Percentiles rank a stretch among this genome's conserved stretches.
Evolutionary conservation across 169 alveolate genomes (phyloP).

Genomic region (Cryptosporidium meleagridis): DNA sequence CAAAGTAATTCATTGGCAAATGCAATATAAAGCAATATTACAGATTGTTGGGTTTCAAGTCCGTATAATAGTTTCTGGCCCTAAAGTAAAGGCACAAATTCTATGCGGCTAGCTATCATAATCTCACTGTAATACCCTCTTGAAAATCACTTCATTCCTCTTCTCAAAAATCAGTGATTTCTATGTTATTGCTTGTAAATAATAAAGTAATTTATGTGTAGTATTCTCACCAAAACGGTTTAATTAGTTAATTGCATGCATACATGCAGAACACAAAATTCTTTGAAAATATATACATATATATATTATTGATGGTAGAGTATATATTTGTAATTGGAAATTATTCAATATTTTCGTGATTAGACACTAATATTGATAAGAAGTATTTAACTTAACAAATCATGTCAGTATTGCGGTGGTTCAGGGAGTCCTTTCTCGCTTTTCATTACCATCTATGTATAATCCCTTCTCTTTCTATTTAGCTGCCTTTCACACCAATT

Average conservation of each 20-base stretch:
- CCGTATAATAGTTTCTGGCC: neutral
- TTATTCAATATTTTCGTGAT: neutral
- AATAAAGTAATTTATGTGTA: neutral
- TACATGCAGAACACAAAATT: neutral
- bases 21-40: neutral
- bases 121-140: too few species aligned
- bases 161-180: neutral
- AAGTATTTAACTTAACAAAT: neutral
- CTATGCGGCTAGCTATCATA: neutral
- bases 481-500: neutral
- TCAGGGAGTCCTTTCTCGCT: neutral
- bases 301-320: neutral
- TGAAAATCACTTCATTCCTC: neutral
- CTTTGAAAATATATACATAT: neutral
- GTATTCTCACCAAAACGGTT: neutral
- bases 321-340: too few species aligned
- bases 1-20: constrained; percentile 1
- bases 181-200: neutral
- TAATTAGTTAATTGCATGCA: neutral
- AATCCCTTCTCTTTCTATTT: neutral
- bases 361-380: neutral
- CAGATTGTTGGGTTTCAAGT: neutral
- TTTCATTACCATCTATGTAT: neutral
- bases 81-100: neutral
- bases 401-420: neutral